Base-by-base conservation (phyloP, 176 grass and related monocot genomes). In the Musa beccarii region DNA sequence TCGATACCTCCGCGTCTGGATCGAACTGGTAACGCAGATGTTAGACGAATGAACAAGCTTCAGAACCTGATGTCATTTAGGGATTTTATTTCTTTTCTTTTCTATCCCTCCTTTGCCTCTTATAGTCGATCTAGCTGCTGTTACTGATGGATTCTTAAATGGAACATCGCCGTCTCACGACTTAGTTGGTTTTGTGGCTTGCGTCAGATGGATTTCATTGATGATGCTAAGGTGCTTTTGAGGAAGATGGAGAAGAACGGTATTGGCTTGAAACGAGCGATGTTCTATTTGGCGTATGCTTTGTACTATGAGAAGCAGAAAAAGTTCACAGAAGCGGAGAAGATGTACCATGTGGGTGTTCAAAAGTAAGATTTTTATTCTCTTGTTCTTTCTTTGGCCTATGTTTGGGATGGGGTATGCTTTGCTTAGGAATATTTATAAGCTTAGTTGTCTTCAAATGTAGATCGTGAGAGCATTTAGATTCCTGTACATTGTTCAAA, bases 291-390 rank as follows among this genome's bases (percentile, higher is more conserved):
- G 83, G 95, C 95, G 8, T 89, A 91, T 71, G 86, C 95, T 71
- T 49, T 98, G 53, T 91, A 98, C 77, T 93, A 98, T 78, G 95
- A 94, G 84, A 98, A 98, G 80, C 86, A 85, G 53, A 91, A 61
- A 70, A 91, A 79, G 62, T 83, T 93, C 73, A 81, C 71, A 53
- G 78, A 89, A 0, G 88, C 90, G 0, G 94, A 98, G 53, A 89
- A 86, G 66, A 89, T 98, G 88, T 98, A 91, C 80, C 34, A 75
- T 78, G 22, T 77, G 19, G 90, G 88, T 57, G 85, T 86, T 51
- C 80, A 98, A 34, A 98, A 85, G 90, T 98, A 93, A 93, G 71
- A 16, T 14, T 19, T 28, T 79, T 49, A 50, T 61, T 23, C 16
- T 12, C 62, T 73, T 6, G 28, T 49, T 19, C 63, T 63, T 14